Evolutionary conservation across 257 asterid genomes (phyloP).

Genomic region (Solanum commersonii): DNA sequence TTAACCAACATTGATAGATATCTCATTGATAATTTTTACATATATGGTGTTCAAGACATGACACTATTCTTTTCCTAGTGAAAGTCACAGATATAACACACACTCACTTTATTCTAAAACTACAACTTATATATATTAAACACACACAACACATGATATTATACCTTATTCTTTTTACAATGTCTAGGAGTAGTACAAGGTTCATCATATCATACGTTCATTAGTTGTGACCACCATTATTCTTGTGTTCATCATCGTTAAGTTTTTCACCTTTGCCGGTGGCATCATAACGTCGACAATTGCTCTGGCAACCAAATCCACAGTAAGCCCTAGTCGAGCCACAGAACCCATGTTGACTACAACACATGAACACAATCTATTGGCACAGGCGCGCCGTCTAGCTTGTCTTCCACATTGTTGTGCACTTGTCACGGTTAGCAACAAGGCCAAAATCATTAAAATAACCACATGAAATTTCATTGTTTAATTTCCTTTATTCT

Average conservation of each 20-base stretch:
- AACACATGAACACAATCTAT: background rate
- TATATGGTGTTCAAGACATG: background rate
- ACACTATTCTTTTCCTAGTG: background rate
- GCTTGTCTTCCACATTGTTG: slow-evolving; percentile 3
- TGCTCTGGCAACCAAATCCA: slow-evolving; percentile 2
- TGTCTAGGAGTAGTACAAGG: background rate
- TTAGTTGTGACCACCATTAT: background rate
- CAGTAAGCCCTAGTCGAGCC: background rate
- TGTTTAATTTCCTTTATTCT: background rate
- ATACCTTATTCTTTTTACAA: background rate
- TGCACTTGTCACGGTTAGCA: background rate
- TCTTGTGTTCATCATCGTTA: background rate
- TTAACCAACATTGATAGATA: background rate
- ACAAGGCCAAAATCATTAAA: background rate
- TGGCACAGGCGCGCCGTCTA: background rate
- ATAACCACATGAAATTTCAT: slow-evolving; percentile 10
- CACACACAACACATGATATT: background rate
- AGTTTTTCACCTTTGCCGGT: background rate
- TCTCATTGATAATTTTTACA: background rate
- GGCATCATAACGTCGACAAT: background rate
- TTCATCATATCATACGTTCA: background rate
- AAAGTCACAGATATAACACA: background rate
- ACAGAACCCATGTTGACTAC: background rate
- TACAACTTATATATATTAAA: background rate
- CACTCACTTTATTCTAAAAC: background rate